phyloP scores from a whole-genome alignment of 805 yeast genomes.

The Candida awuae region DNA sequence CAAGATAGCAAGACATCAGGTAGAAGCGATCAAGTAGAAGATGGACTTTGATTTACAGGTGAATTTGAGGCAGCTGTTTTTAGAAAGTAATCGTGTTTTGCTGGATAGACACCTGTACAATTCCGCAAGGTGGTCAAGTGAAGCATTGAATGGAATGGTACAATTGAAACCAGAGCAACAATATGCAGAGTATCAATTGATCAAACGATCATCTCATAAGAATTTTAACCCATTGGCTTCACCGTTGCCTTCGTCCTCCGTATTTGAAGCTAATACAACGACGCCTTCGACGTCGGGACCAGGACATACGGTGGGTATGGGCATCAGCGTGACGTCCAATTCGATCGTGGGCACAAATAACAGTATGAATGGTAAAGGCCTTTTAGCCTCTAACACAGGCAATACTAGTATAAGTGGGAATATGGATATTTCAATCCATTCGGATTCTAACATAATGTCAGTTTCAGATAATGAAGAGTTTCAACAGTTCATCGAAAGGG shows the following conservation, averaged over 20 bases:
- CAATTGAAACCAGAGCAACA: conserved; percentile 9
- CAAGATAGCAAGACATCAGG: neutral
- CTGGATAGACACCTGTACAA: conserved; percentile 14
- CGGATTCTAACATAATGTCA: neutral
- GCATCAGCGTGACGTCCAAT: neutral
- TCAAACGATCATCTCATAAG: neutral
- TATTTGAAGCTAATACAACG: conserved; percentile 2
- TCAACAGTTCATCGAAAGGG: conserved; percentile 30
- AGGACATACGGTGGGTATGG: conserved; percentile 1
- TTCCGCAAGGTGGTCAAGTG: conserved; percentile 12
- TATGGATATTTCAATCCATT: neutral
- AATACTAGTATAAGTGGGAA: neutral
- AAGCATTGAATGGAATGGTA: conserved; percentile 11
- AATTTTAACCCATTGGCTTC: conserved; percentile 1
- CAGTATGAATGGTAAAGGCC: neutral
- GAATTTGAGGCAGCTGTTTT: conserved; percentile 1
- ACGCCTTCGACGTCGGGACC: neutral
- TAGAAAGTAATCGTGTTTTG: conserved; percentile 4
- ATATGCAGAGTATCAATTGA: conserved; percentile 9
- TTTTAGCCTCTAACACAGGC: neutral
- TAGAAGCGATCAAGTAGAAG: neutral
- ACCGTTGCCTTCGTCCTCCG: conserved; percentile 6
- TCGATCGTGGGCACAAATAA: neutral
- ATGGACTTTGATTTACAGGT: conserved; percentile 10
- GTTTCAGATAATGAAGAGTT: conserved; percentile 27